Base-by-base conservation (phyloP, 2,329 filamentous ascomycete species). In the Colletotrichum phormii region DNA sequence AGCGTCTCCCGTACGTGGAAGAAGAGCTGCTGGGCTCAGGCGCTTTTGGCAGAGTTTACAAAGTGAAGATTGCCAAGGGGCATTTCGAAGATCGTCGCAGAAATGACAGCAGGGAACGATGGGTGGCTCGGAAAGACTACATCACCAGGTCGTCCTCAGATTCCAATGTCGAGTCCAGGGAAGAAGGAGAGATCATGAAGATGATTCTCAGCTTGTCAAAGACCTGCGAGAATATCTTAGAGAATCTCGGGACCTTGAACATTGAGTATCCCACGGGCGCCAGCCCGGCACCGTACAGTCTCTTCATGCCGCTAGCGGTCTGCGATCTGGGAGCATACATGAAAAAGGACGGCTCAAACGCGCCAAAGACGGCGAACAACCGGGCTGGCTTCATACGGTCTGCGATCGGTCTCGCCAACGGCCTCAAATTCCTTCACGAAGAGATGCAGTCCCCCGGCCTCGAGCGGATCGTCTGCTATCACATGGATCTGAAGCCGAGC, bases 401-500 rank as follows among this genome's bases (percentile, higher is more conserved):
- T 2, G 64, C 64, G 18, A 58, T 66, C 24, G 64, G 64, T 11
- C 64, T 66, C 8, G 64, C 64, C 3, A 31, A 55, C 6, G 82
- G 80, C 0, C 74, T 84, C 5, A 76, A 80, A 11, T 83, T 82
- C 67, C 78, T 85, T 15, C 83, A 85, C 72, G 78, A 78, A n/a
- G 79, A 79, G 4, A 80, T 83, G 61, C 75, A 72, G 46, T 78
- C 76, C 7, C 49, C 73, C 0, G 75, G 77, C 8, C 67, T 76
- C 15, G 78, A 81, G 29, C 74, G 76, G 3, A 75, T 83, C 7
- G 79, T 81, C 5, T 84, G 82, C 71, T 84, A 84, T 60, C 83
- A 85, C 57, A 82, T 84, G 78, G 83, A 85, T 67, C 75, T 85
- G 12, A 84, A 82, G 60, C 82, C 81, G 4, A 78, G 76, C 26